Evolutionary conservation across 345 rosid species (phyloP), one percentile per base, ranked within the genome.

Genomic region (Pistacia vera): DNA sequence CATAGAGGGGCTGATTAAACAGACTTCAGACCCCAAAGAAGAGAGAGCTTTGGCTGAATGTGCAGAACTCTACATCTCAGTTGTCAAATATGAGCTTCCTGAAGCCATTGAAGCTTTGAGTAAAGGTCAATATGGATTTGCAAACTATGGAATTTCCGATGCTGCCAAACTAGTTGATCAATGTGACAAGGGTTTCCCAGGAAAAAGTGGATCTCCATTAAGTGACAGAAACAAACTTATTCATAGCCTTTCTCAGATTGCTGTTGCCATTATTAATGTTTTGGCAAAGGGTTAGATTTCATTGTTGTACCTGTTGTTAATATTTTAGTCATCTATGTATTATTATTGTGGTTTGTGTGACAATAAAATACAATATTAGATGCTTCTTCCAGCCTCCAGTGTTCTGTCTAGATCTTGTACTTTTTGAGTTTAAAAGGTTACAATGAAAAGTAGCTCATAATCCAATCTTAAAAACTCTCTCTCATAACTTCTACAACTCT

Each of bases 61-160:
- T 14, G 96, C 96, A 0, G 97, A 95, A 71, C 59, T 95, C 35
- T 93, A 95, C 80, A 88, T 93, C n/a, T 97, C 98, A 4, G 91
- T 91, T 11, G 97, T 95, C 8, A 78, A 77, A 86, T 95, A 88
- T 78, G 93, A 88, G 55, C 88, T 95, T 11, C 98, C 99, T 71
- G 97, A 95, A 69, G 98, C 96, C 59, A 90, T 88, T 20, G 86
- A 80, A 1, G 94, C 97, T 12, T 80, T 91, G 78, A 18, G 57
- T 38, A 82, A 84, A 56, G 90, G 91, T 0, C 84, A 80, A 30
- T 88, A 78, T 4, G 92, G 84, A 2, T 93, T 95, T 66, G 92
- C 98, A 2, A 71, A 62, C 12, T 88, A 95, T 35, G 89, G 81
- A 0, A 59, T 95, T 4, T 85, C 95, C 11, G 95, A 91, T 46